Base-by-base conservation (phyloP, 345 rosid species). In the Lepidium didymum region DNA sequence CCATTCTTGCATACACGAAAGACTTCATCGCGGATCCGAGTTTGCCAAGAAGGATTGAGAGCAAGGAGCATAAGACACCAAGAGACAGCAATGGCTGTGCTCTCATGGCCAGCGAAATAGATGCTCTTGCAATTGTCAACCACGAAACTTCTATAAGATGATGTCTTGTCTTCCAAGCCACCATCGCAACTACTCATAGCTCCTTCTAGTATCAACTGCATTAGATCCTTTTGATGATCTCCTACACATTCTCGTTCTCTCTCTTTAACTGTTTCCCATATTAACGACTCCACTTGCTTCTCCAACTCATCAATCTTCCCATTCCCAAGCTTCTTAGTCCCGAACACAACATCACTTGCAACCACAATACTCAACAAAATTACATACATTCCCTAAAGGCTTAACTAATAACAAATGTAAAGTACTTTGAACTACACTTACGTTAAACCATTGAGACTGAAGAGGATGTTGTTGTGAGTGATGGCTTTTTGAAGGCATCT, bases 1-100 rank as follows among this genome's bases (percentile, higher is more conserved):
- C 62, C 75, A 21, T 79, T 72, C n/a, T 72, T 75, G 52, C 79
- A 85, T 11, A 80, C 75, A 40, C 53, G 67, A 43, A 78, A 62
- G 23, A 84, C 83, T 70, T 91, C 93, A 5, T 56, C 70, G 2
- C 88, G 82, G 38, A 86, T 83, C 10, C 73, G 83, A 36, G 76
- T 63, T 70, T 91, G 97, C 97, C 97, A 86, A 3, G 81, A 76
- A 3, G 97, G 93, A 69, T 88, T 79, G 3, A 84, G 75, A 51
- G 93, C 93, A 0, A 91, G 96, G 3, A 91, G 87, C 96, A 91
- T 86, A 68, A 91, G 67, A 70, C 87, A 82, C 97, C 97, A 91
- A 38, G 97, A 81, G 59, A 89, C 91, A 10, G 89, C 85, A 40
- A 86, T 64, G 0, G 93, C 96, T 14, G 86, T 88, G 1, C 96